Base-by-base conservation (phyloP, 306 rosid genomes). In the Echinosophora koreensis region DNA sequence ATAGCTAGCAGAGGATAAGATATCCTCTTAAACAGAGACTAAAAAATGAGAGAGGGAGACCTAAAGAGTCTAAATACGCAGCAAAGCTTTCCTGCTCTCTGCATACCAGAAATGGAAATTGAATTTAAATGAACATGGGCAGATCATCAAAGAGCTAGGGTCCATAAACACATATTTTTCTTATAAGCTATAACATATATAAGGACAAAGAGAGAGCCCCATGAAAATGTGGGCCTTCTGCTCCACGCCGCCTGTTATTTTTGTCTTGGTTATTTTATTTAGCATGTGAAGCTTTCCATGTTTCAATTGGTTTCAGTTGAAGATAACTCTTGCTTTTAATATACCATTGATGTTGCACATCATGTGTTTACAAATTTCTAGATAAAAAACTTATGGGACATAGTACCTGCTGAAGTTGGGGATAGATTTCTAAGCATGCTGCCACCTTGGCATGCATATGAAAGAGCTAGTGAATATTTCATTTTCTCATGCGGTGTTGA, bases 361-460 rank as follows among this genome's bases (percentile, higher is more conserved):
- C 69, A 44, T 15, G 6, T 69, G 52, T 27, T 70, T 59, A 73
- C 55, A 30, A 16, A 76, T 83, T 86, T 75, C 39, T 73, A 92
- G 98, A 82, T 95, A 62, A 88, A 84, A 47, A 93, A 84, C 83
- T 79, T 95, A 50, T 79, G 91, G 84, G 93, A 90, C 64, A 4
- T 87, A 78, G 97, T 92, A 47, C 97, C 97, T 71, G 89, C 92
- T 78, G 80, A 82, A 85, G 73, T 54, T 65, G 97, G 97, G 74
- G 97, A 95, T 88, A 90, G 89, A 87, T 88, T 92, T 85, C 83
- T 95, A 84, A 92, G 92, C 81, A 90, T 95, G 92, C 86, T 95
- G 83, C 97, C 98, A 71, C 86, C 98, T 50, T 95, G 98, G 98
- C 98, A 95, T 79, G 97, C 97, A 8, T 95, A 95, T 60, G 98